Evolutionary conservation across 139 green algal species (phyloP).

Genomic region (Chlamydomonas eustigma): DNA sequence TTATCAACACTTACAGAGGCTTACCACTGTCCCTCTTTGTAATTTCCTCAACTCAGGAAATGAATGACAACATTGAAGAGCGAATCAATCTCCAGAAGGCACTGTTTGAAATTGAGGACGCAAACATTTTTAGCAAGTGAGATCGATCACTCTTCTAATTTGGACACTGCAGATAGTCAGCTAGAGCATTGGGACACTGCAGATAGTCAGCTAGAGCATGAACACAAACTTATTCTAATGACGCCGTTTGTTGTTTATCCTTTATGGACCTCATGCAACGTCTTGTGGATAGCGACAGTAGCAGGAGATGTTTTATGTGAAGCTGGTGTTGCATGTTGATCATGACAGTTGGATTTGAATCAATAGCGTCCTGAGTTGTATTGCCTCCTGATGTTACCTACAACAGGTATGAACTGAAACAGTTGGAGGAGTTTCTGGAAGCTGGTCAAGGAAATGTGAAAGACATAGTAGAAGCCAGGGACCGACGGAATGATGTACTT

Average conservation of each 20-base stretch:
- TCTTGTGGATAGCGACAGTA: no score
- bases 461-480: conserved; percentile 30
- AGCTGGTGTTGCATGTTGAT: no score
- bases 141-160: no score
- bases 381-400: conserved; percentile 25
- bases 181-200: no score
- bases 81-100: conserved; percentile 76
- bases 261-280: no score
- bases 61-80: conserved; percentile 78
- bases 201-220: no score
- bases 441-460: conserved; percentile 28
- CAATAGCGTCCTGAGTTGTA: background rate
- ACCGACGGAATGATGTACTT: conserved; percentile 26
- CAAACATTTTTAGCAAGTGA: conserved; percentile 60
- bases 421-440: conserved; percentile 45
- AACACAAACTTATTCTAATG: no score
- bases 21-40: background rate
- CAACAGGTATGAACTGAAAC: conserved; percentile 48
- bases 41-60: conserved; percentile 52
- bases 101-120: conserved; percentile 77
- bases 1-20: no score
- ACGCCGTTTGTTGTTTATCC: no score
- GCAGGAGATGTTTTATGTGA: no score
- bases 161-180: no score
- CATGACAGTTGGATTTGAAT: no score